These are phyloP conservation scores for Yamadazyma tumulicola DNA, from an alignment of 805 yeast genomes.

Conservation along the genomic window DNA sequence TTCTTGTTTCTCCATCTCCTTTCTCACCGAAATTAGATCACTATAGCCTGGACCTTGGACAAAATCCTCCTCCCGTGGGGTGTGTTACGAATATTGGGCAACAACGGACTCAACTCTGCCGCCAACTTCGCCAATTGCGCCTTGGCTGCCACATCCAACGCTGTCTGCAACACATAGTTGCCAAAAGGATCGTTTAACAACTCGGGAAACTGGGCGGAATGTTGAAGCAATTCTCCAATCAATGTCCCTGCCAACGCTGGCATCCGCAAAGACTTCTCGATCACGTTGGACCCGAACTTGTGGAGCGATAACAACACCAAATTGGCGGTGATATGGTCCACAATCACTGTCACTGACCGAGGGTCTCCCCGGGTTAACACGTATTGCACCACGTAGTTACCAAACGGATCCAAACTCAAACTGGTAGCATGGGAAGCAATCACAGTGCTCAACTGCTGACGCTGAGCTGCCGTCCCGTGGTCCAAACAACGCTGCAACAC, in stretches of 20 bases:
- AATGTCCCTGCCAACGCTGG: constrained; percentile 43
- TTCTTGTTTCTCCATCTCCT: not conserved
- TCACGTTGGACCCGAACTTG: constrained; percentile 59
- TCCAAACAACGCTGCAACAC: constrained; percentile 94
- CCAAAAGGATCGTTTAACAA: constrained; percentile 58
- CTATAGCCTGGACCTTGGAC: constrained; percentile 48
- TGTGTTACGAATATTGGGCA: constrained; percentile 78
- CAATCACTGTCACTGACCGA: constrained; percentile 26
- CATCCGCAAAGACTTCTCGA: constrained; percentile 53
- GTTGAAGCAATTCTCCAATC: constrained; percentile 39
- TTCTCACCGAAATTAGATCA: constrained; percentile 2
- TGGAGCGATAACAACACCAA: constrained; percentile 49
- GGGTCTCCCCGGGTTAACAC: constrained; percentile 56
- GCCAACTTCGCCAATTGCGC: constrained; percentile 54
- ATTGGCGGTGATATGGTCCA: constrained; percentile 34
- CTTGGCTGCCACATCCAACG: constrained; percentile 52
- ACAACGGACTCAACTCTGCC: constrained; percentile 62
- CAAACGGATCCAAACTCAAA: constrained; percentile 88
- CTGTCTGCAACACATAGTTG: constrained; percentile 57
- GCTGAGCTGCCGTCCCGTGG: constrained; percentile 72
- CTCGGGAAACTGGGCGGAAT: constrained; percentile 32
- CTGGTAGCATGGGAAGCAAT: constrained; percentile 67
- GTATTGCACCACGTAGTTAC: constrained; percentile 95
- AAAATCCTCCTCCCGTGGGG: constrained; percentile 95
- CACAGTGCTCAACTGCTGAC: constrained; percentile 59